A percentile compares a stretch with the other conserved stretches of the same genome.
phyloP scores from a whole-genome alignment of 2,329 filamentous ascomycete species.

The Aspergillus tamarii region DNA sequence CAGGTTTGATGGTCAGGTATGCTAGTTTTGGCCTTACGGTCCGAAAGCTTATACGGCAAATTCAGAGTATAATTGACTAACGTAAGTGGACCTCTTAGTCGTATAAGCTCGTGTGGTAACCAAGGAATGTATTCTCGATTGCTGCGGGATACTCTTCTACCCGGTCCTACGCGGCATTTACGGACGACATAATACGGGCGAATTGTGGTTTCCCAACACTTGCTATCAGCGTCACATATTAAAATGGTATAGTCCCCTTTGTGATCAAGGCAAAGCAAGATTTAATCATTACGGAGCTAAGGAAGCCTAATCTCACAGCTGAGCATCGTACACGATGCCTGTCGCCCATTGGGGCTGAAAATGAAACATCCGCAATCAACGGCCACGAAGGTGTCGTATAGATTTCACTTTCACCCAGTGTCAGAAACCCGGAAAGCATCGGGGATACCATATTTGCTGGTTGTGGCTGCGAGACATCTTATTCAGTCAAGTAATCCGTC shows the following conservation, averaged over 20 bases:
- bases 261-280: rapidly evolving
- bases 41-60: neutral
- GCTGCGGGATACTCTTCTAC: neutral
- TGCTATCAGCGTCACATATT: neutral
- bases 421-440: too few relatives aligned
- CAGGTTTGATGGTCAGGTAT: neutral
- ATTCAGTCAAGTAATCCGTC: too few relatives aligned
- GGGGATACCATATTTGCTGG: neutral
- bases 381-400: neutral
- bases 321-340: neutral
- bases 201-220: too few relatives aligned
- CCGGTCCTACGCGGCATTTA: neutral
- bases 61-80: neutral
- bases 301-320: neutral
- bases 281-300: neutral
- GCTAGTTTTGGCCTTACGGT: neutral
- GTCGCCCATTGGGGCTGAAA: neutral
- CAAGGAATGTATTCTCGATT: neutral
- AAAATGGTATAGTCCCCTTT: too few relatives aligned
- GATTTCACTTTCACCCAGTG: neutral
- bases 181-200: neutral
- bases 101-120: neutral
- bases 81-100: neutral
- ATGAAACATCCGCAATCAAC: neutral
- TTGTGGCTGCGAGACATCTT: neutral